Conservation (phyloP, 306 rosid genomes). For the Trifolium subterraneum region DNA sequence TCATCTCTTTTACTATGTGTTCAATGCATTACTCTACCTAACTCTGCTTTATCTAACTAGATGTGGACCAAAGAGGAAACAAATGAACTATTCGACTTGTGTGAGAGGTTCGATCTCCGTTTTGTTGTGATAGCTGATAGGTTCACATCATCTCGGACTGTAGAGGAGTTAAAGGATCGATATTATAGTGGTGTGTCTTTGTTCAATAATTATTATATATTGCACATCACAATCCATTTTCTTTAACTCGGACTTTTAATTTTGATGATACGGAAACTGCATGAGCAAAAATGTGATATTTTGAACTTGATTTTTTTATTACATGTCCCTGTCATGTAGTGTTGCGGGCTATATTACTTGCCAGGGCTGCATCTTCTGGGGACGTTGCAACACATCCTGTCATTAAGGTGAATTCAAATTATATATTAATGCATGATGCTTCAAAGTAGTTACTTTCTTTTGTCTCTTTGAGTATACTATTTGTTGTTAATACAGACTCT, state of each 20-base stretch:
- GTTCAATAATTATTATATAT: slow-evolving; percentile 32
- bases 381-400: slow-evolving; percentile 72
- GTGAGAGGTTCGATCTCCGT: slow-evolving; percentile 88
- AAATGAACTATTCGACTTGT: slow-evolving; percentile 82
- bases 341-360: slow-evolving; percentile 64
- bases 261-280: slow-evolving; percentile 28
- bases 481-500: slow-evolving; percentile 24
- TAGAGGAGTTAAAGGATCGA: slow-evolving; percentile 93
- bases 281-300: slow-evolving; percentile 22
- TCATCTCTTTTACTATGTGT: slow-evolving; percentile 21
- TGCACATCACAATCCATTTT: slow-evolving; percentile 31
- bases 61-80: slow-evolving; percentile 96
- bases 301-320: slow-evolving; percentile 36
- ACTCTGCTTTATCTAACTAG: slow-evolving; percentile 51
- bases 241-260: not conserved
- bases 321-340: slow-evolving; percentile 51
- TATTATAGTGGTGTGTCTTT: slow-evolving; percentile 75
- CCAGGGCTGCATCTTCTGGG: slow-evolving; percentile 74
- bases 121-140: slow-evolving; percentile 91
- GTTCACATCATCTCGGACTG: slow-evolving; percentile 77
- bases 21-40: slow-evolving; percentile 17
- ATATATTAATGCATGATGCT: slow-evolving; percentile 16
- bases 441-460: slow-evolving; percentile 26
- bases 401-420: slow-evolving; percentile 62
- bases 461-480: not conserved